Evolutionary conservation across 2,329 filamentous ascomycete species (phyloP).

Genomic region (Pestalotiopsis sp.): DNA sequence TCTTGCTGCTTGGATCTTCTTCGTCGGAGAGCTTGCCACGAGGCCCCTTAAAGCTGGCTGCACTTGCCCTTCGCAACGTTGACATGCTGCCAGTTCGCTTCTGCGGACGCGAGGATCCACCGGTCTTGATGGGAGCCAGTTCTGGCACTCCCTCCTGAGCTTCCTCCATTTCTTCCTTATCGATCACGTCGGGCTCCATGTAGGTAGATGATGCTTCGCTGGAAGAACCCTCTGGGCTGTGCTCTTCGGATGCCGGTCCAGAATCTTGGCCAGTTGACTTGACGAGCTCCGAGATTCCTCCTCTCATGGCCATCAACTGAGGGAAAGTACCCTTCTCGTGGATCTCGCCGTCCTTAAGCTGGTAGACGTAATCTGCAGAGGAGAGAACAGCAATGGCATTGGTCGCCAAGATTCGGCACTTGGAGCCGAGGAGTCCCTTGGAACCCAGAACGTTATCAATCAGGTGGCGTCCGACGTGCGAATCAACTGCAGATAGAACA

Average conservation of each 20-base stretch:
- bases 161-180: constrained; percentile 73
- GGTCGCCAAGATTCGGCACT: constrained; percentile 91
- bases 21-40: constrained; percentile 85
- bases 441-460: constrained; percentile 92
- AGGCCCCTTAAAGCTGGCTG: constrained; percentile 85
- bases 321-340: constrained; percentile 88
- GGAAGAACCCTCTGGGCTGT: constrained; percentile 48
- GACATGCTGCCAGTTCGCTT: constrained; percentile 70
- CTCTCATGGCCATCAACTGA: constrained; percentile 91
- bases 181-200: constrained; percentile 54
- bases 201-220: constrained; percentile 60
- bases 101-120: constrained; percentile 50
- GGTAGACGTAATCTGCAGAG: constrained; percentile 85
- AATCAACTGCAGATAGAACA: constrained; percentile 94
- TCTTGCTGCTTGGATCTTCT: constrained; percentile 74
- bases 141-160: constrained; percentile 77
- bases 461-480: constrained; percentile 92
- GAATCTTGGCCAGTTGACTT: constrained; percentile 70
- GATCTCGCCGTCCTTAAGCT: constrained; percentile 82
- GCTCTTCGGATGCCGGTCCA: constrained; percentile 36
- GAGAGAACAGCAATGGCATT: constrained; percentile 92
- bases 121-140: constrained; percentile 72
- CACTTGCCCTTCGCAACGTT: constrained; percentile 87
- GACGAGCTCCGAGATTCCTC: constrained; percentile 82
- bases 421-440: constrained; percentile 78